Evolutionary conservation across 2,329 filamentous ascomycete species (phyloP).

Genomic region (Colletotrichum graminicola): DNA sequence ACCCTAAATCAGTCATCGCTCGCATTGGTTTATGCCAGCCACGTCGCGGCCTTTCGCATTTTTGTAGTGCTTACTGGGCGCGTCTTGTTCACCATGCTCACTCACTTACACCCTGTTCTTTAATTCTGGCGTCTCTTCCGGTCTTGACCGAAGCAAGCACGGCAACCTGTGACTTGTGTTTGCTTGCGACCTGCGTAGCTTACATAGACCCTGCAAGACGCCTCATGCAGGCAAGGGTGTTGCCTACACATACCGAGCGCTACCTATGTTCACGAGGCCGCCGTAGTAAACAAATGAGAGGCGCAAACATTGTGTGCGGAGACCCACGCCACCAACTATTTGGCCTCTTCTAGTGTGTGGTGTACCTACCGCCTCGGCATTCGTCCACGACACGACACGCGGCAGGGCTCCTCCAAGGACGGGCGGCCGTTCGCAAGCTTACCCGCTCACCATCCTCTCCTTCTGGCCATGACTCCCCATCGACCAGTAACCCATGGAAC

Average conservation of each 20-base stretch:
- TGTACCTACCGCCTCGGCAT: neutral
- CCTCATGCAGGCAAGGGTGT: neutral
- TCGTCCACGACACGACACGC: neutral
- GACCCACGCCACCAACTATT: slow-evolving; percentile 6
- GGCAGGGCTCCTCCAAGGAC: neutral
- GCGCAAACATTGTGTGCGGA: slow-evolving; percentile 3
- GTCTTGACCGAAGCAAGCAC: neutral
- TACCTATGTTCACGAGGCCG: slow-evolving; percentile 6
- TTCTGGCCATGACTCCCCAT: neutral
- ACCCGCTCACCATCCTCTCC: slow-evolving; percentile 5
- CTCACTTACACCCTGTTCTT: no score
- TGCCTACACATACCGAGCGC: neutral
- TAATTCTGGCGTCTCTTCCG: neutral
- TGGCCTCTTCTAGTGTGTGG: neutral
- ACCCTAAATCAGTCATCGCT: neutral
- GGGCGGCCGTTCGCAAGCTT: slow-evolving; percentile 8
- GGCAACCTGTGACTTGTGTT: neutral
- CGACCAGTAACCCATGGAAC: neutral
- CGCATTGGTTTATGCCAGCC: neutral
- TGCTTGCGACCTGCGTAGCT: neutral
- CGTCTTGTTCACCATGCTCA: neutral
- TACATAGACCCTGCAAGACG: neutral
- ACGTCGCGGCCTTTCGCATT: neutral
- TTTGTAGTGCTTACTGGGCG: neutral
- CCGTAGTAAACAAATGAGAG: slow-evolving; percentile 7